phyloP scores from a whole-genome alignment of 78 protist species.

The Speleostelium caveatum region DNA sequence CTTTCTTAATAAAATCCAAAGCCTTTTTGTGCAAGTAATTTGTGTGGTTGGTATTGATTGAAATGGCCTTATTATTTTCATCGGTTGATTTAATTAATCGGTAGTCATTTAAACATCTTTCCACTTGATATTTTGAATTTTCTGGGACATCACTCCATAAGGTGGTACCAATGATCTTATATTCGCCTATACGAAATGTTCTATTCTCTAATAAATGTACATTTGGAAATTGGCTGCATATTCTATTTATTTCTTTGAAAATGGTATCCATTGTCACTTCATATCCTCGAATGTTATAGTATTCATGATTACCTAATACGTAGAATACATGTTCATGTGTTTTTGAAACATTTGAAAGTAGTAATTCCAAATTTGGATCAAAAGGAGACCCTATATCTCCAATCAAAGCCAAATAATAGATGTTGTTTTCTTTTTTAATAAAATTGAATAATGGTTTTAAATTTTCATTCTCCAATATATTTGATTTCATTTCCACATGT shows the following conservation, averaged over 20 bases:
- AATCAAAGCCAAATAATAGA: not conserved
- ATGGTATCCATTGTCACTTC: not conserved
- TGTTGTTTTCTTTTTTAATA: too few relatives aligned
- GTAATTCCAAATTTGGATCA: not conserved
- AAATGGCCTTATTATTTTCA: not conserved
- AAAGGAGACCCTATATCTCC: slow-evolving; percentile 10
- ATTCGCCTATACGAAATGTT: not conserved
- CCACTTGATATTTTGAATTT: not conserved
- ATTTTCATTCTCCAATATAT: too few relatives aligned
- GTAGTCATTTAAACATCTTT: not conserved
- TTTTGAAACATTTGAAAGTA: not conserved
- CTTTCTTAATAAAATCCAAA: not conserved
- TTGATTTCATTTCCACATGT: slow-evolving; percentile 59
- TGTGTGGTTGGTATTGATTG: not conserved
- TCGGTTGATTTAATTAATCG: not conserved
- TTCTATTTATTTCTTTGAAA: not conserved
- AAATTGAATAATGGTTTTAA: too few relatives aligned
- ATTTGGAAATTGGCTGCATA: not conserved
- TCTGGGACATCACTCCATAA: slow-evolving; percentile 5
- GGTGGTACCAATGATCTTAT: slow-evolving; percentile 12
- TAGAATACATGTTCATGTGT: slow-evolving; percentile 4
- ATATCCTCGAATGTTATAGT: not conserved
- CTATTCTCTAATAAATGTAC: not conserved
- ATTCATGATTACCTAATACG: slow-evolving; percentile 24
- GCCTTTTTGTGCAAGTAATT: not conserved